These are phyloP conservation scores for Bolboschoenoplectus hybrid DNA, from an alignment of 202 grass and related monocot species.

Conservation along the genomic window DNA sequence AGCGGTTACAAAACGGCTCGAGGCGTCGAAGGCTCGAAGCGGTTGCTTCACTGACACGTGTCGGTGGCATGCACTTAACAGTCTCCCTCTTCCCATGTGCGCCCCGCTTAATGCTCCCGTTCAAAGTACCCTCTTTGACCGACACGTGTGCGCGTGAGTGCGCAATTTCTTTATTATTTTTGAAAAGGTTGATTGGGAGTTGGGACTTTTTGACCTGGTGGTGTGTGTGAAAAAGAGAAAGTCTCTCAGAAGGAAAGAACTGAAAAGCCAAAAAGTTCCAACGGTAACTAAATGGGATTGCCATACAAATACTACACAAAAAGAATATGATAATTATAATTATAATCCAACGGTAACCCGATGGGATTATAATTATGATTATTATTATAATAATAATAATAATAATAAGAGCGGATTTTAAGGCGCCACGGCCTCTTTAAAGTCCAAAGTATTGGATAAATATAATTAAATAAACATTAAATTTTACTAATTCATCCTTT, in stretches of 20 bases:
- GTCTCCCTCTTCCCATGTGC: background rate
- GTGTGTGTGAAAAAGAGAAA: background rate
- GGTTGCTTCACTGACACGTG: slow-evolving; percentile 23
- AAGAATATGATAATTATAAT: background rate
- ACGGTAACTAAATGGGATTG: slow-evolving; percentile 24
- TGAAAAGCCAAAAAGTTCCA: background rate
- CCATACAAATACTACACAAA: background rate
- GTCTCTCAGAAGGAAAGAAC: background rate
- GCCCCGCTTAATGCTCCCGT: background rate
- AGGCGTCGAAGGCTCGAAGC: background rate
- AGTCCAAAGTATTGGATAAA: background rate
- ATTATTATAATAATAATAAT: background rate
- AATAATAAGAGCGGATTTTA: background rate
- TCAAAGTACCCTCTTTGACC: background rate
- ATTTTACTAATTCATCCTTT: background rate
- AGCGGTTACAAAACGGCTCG: slow-evolving; percentile 40
- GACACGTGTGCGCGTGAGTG: background rate
- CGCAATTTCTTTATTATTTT: background rate
- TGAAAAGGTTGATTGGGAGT: background rate
- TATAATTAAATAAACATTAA: background rate
- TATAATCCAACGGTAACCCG: no score
- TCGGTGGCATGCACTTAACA: background rate
- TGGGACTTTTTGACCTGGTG: background rate
- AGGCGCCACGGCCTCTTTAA: background rate
- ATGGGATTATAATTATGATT: background rate